A percentile compares a stretch with the other conserved stretches of the same genome.
phyloP scores from a whole-genome alignment of 2,329 filamentous ascomycete genomes.

The Penicillium sp. region DNA sequence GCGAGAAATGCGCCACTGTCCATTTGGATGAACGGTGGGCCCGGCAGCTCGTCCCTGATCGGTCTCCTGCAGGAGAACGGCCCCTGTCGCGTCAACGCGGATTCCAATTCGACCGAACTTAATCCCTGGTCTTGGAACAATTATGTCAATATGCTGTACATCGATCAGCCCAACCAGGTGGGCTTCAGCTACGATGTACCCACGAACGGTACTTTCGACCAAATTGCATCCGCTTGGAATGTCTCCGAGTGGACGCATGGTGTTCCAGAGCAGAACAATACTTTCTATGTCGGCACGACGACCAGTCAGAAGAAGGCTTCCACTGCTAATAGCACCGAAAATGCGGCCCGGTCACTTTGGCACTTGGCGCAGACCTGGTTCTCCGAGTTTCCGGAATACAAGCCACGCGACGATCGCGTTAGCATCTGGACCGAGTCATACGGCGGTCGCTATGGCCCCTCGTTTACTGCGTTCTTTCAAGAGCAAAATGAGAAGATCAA shows the following conservation, averaged over 20 bases:
- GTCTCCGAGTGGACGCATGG: constrained; percentile 29
- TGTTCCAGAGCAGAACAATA: constrained; percentile 51
- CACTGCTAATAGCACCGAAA: constrained; percentile 53
- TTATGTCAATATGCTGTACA: constrained; percentile 67
- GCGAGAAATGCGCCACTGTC: constrained; percentile 58
- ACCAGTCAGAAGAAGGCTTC: constrained; percentile 45
- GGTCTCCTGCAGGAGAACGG: constrained; percentile 55
- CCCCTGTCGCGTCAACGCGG: constrained; percentile 55
- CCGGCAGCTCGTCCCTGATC: constrained; percentile 60
- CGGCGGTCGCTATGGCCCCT: constrained; percentile 47
- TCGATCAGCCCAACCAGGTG: constrained; percentile 65
- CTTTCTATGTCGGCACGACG: constrained; percentile 55
- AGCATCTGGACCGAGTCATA: constrained; percentile 50
- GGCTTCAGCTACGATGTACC: constrained; percentile 58
- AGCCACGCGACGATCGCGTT: constrained; percentile 55
- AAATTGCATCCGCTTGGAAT: constrained; percentile 26
- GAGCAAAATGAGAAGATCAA: constrained; percentile 45
- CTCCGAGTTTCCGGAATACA: constrained; percentile 63
- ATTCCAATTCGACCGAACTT: constrained; percentile 51
- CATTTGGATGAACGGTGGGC: constrained; percentile 65
- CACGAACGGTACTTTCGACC: constrained; percentile 42
- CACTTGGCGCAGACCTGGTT: constrained; percentile 64
- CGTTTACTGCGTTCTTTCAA: constrained; percentile 42
- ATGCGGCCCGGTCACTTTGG: constrained; percentile 59
- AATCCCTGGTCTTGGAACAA: constrained; percentile 67